These are phyloP conservation scores for Colletotrichum gigasporum DNA, from an alignment of 2,329 filamentous ascomycete species.

Conservation along the genomic window DNA sequence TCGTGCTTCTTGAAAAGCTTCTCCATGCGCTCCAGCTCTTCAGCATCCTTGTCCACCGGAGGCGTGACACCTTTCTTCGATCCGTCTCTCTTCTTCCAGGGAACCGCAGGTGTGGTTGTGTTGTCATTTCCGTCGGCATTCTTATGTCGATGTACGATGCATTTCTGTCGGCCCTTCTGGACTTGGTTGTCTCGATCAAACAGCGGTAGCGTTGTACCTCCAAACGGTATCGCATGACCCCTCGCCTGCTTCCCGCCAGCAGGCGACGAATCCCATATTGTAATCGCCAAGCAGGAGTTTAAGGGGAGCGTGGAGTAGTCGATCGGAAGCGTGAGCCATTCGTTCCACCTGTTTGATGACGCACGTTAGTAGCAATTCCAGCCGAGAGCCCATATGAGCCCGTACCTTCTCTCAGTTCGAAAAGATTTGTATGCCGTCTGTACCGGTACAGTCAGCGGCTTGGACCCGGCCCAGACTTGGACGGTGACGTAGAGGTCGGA, in stretches of 20 bases:
- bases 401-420: constrained; percentile 73
- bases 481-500: constrained; percentile 94
- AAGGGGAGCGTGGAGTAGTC: constrained; percentile 83
- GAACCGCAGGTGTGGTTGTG: constrained; percentile 79
- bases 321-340: constrained; percentile 92
- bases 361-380: constrained; percentile 18
- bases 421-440: constrained; percentile 96
- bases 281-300: constrained; percentile 88
- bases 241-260: constrained; percentile 75
- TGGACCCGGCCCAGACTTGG: constrained; percentile 95
- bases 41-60: constrained; percentile 73
- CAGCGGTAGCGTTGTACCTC: constrained; percentile 89
- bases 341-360: constrained; percentile 77
- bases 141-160: constrained; percentile 82
- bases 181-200: constrained; percentile 93
- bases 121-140: constrained; percentile 86
- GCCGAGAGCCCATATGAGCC: background rate
- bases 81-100: constrained; percentile 60
- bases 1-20: constrained; percentile 96
- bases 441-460: constrained; percentile 89
- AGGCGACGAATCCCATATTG: constrained; percentile 93
- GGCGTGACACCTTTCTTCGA: constrained; percentile 59
- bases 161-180: constrained; percentile 92
- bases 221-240: constrained; percentile 88
- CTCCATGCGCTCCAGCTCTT: constrained; percentile 90